Conservation (phyloP, 2,329 filamentous ascomycete genomes). For the Verruconis gallopava region DNA sequence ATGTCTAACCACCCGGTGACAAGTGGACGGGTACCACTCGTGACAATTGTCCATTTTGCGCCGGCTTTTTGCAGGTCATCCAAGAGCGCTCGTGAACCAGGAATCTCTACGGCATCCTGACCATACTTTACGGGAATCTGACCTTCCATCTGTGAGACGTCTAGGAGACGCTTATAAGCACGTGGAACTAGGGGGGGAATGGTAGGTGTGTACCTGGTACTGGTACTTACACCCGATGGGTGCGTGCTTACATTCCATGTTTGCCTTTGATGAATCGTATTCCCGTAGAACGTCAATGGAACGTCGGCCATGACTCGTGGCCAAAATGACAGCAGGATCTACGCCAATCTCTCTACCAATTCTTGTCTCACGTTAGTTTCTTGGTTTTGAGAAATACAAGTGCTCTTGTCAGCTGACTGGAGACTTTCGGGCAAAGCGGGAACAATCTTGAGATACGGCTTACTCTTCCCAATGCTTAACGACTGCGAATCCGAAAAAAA, state of each 20-base stretch:
- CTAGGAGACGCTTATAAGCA: slow-evolving; percentile 32
- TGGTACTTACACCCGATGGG: neutral
- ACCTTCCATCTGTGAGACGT: slow-evolving; percentile 67
- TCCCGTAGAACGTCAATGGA: slow-evolving; percentile 76
- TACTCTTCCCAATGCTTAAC: slow-evolving; percentile 65
- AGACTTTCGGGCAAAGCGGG: too few species aligned
- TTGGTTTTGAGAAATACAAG: too few species aligned
- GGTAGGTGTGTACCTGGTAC: too few species aligned
- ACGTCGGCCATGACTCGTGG: slow-evolving; percentile 81
- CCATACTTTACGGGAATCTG: slow-evolving; percentile 66
- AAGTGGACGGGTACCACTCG: slow-evolving; percentile 34
- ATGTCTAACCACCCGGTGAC: slow-evolving; percentile 38
- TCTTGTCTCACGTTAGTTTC: slow-evolving; percentile 29
- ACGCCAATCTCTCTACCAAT: slow-evolving; percentile 74
- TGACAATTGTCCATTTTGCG: slow-evolving; percentile 73
- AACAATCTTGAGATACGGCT: slow-evolving; percentile 17
- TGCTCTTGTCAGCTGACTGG: too few species aligned
- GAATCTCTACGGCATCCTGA: slow-evolving; percentile 69
- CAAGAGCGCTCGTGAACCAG: slow-evolving; percentile 63
- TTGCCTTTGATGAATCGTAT: slow-evolving; percentile 73
- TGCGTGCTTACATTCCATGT: slow-evolving; percentile 66
- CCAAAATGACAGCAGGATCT: slow-evolving; percentile 69
- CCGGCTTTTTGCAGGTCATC: slow-evolving; percentile 47
- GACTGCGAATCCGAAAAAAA: too few species aligned
- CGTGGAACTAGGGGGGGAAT: slow-evolving; percentile 3